These are phyloP conservation scores for Echites panduratus DNA, from an alignment of 257 asterid genomes.

Conservation along the genomic window DNA sequence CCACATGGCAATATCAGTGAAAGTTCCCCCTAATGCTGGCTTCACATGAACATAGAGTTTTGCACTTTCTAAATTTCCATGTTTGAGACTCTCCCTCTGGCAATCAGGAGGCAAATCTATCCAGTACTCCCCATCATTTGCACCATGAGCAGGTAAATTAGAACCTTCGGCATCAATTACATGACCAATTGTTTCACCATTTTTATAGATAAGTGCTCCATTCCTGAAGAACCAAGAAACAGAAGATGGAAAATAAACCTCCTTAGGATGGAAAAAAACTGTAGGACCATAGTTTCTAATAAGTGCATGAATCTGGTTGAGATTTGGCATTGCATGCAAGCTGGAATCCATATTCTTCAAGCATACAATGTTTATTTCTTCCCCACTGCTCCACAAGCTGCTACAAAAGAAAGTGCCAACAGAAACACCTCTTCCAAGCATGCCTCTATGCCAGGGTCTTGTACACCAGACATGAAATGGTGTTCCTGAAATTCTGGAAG, in stretches of 20 bases:
- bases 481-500: constrained; percentile 32
- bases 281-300: constrained; percentile 75
- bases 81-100: constrained; percentile 36
- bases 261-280: constrained; percentile 76
- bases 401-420: constrained; percentile 70
- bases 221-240: constrained; percentile 80
- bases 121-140: constrained; percentile 76
- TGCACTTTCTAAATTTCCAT: constrained; percentile 70
- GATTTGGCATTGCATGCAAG: constrained; percentile 75
- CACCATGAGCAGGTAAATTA: constrained; percentile 70
- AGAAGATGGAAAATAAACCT: constrained; percentile 74
- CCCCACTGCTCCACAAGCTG: constrained; percentile 27
- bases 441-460: constrained; percentile 68
- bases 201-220: constrained; percentile 57
- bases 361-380: constrained; percentile 52
- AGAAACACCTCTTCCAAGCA: constrained; percentile 58
- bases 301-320: constrained; percentile 67
- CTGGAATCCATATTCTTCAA: constrained; percentile 55
- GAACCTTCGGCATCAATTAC: constrained; percentile 59
- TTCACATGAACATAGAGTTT: constrained; percentile 76
- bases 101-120: constrained; percentile 65
- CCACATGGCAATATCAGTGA: constrained; percentile 88
- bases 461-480: constrained; percentile 52
- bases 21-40: constrained; percentile 85
- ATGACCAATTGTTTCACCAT: constrained; percentile 29